Evolutionary conservation across 1,284 basidiomycete species (phyloP).

Genomic region (Cutaneotrichosporon arboriforme): DNA sequence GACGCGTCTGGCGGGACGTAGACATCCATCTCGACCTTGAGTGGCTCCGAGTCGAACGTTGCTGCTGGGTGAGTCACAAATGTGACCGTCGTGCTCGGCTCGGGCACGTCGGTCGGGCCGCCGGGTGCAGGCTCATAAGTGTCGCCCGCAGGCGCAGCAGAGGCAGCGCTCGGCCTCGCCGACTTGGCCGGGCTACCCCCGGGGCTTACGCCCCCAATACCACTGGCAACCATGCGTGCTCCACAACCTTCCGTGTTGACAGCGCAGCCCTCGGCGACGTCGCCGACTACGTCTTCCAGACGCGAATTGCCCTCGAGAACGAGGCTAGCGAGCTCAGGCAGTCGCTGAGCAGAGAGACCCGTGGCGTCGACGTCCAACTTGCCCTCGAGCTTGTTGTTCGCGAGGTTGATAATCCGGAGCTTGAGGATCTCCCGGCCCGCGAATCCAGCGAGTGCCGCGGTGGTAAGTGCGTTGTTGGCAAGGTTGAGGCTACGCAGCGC

Average conservation of each 20-base stretch:
- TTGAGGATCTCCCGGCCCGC: constrained; percentile 13
- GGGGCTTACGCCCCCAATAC: background rate
- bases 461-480: constrained; percentile 31
- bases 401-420: constrained; percentile 32
- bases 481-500: constrained; percentile 33
- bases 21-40: constrained; percentile 39
- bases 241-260: constrained; percentile 31
- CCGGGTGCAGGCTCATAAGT: constrained; percentile 10
- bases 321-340: constrained; percentile 30
- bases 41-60: constrained; percentile 41
- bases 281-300: constrained; percentile 23
- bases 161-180: background rate
- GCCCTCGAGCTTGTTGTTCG: constrained; percentile 30
- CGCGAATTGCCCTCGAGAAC: constrained; percentile 26
- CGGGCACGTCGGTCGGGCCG: constrained; percentile 21
- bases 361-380: constrained; percentile 18
- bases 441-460: constrained; percentile 20
- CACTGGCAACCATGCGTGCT: background rate
- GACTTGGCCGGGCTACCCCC: background rate
- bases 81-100: constrained; percentile 30
- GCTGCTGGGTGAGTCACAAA: constrained; percentile 38
- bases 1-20: constrained; percentile 30
- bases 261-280: constrained; percentile 17
- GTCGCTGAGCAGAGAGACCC: constrained; percentile 18
- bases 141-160: background rate